These are phyloP conservation scores for Arachis hypogaea DNA, from an alignment of 306 rosid species.

Conservation along the genomic window DNA sequence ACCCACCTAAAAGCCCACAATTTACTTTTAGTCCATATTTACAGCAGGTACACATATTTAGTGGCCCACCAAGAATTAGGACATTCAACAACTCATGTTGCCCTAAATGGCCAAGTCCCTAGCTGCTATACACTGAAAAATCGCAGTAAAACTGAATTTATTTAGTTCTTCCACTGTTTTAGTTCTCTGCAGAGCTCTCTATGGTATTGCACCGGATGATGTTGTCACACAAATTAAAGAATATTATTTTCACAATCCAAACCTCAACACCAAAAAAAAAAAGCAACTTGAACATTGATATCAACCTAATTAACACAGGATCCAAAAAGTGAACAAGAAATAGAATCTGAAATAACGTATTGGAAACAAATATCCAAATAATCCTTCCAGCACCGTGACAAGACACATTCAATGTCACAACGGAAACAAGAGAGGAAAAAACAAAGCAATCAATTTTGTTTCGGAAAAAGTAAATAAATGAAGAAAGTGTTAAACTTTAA, in stretches of 20 bases:
- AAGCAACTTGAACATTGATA: neutral
- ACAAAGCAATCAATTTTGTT: neutral
- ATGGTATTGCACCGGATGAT: neutral
- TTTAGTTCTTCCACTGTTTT: neutral
- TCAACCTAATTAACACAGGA: slow-evolving; percentile 25
- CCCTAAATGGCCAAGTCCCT: neutral
- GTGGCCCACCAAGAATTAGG: slow-evolving; percentile 92
- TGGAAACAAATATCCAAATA: neutral
- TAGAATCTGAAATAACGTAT: neutral
- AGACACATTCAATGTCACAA: slow-evolving; percentile 3
- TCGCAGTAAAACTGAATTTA: neutral
- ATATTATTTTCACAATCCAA: neutral
- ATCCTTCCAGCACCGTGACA: neutral
- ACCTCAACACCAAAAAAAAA: neutral
- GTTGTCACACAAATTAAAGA: slow-evolving; percentile 14
- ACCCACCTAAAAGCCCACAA: slow-evolving; percentile 78
- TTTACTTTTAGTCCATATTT: slow-evolving; percentile 70
- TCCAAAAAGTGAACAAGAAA: slow-evolving; percentile 12
- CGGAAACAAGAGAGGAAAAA: neutral
- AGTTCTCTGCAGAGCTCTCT: neutral
- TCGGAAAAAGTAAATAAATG: neutral
- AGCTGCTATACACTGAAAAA: neutral
- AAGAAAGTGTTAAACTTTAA: neutral
- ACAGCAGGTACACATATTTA: slow-evolving; percentile 71
- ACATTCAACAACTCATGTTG: slow-evolving; percentile 40